Base-by-base conservation (phyloP, 1,284 basidiomycete species). In the Leccinum insigne region DNA sequence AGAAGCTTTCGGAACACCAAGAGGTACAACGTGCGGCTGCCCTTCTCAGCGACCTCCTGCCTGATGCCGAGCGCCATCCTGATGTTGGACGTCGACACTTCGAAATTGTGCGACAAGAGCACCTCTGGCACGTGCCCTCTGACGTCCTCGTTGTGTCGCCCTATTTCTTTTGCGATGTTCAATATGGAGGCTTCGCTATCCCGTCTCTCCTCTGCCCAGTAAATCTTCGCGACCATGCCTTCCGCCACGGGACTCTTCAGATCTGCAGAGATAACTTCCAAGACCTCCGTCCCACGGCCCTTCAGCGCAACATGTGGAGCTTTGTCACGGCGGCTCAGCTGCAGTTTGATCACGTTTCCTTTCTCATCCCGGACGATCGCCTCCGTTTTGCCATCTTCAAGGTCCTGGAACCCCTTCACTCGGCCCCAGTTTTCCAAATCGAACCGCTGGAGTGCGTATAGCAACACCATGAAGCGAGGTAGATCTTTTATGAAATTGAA, bases 401-500 rank as follows among this genome's bases (percentile, higher is more conserved):
- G 29, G n/a, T 16, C 8, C 9, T 8, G 8, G 38, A 59, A 49
- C 21, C 38, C 35, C 14, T 16, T 21, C 14, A 49, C 21, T 59
- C 26, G 18, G 18, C 47, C 47, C 60, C 60, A 61, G 14, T 38
- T 10, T 1, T 38, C 18, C 18, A n/a, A 35, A 13, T 59, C 14
- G 13, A 61, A 54, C 47, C 60, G n/a, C 32, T 61, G 60, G 4
- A 57, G 11, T 23, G 49, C 60, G 8, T 21, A 38, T 13, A 61
- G 44, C 18, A 61, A 18, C 11, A 26, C 32, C 47, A 61, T 32
- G 32, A 61, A 61, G 13, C 5, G 14, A 35, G 61, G 32, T 4
- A 61, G 52, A 58, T 61, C 61, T 13, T n/a, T 9, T 5, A 61
- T n/a, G 21, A 61, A 61, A 21, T 57, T 38, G 26, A 61, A 61